A percentile compares a stretch with the other conserved stretches of the same genome.
Conservation (phyloP, 306 rosid genomes). For the Casuarina equisetifolia region DNA sequence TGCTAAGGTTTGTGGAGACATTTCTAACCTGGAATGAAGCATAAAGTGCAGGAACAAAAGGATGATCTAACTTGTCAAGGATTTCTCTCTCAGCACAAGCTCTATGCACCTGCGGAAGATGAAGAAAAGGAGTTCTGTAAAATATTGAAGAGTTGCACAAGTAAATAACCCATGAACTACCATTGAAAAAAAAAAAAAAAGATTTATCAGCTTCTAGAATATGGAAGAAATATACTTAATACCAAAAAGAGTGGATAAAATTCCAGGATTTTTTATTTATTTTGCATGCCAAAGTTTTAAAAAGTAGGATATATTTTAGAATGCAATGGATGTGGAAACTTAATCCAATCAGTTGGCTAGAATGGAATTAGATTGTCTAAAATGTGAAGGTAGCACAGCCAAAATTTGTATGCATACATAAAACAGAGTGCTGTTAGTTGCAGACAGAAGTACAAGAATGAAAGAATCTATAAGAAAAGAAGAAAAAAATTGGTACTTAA, state of each 20-base stretch:
- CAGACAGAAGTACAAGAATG: constrained; percentile 3
- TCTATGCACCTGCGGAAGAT: constrained; percentile 78
- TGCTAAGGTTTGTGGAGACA: constrained; percentile 1
- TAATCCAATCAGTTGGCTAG: constrained; percentile 10
- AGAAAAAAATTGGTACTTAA: neutral
- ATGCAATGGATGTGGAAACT: no score
- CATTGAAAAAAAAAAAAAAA: neutral
- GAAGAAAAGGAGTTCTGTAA: constrained; percentile 14
- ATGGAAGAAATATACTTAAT: neutral
- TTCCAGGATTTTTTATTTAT: no score
- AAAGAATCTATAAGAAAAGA: neutral
- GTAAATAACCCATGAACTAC: constrained; percentile 9
- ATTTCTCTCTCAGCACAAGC: constrained; percentile 97
- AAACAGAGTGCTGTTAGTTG: neutral
- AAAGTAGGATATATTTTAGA: no score
- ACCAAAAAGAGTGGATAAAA: neutral
- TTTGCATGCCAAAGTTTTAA: no score
- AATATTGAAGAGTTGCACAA: constrained; percentile 15
- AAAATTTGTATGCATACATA: neutral
- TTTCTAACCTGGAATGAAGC: constrained; percentile 94
- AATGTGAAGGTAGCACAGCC: neutral
- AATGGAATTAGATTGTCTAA: neutral
- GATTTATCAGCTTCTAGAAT: neutral
- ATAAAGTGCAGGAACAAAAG: constrained; percentile 91
- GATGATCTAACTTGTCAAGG: constrained; percentile 96